phyloP scores from a whole-genome alignment of 257 asterid species.

The Solanum pinnatisectum region DNA sequence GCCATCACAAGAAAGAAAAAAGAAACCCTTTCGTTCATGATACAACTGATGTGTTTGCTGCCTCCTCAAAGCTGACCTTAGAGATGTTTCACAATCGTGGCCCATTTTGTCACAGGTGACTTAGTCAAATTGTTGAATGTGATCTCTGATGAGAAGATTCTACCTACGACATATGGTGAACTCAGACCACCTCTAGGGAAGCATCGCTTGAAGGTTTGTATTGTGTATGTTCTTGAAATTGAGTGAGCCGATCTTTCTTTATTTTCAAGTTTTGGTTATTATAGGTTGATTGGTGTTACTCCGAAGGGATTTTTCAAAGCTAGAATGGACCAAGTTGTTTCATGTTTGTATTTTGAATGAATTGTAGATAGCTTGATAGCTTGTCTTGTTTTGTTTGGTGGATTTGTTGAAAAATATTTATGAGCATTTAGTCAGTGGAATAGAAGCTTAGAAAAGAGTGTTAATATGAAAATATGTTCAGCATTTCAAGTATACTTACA shows the following conservation, averaged over 20 bases:
- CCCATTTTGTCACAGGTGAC: constrained; percentile 49
- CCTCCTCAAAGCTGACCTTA: neutral
- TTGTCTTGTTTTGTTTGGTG: neutral
- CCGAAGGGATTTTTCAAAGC: neutral
- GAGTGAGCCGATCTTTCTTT: neutral
- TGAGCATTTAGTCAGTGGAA: neutral
- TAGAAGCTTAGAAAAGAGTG: neutral
- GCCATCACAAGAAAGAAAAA: neutral
- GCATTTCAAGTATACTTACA: neutral
- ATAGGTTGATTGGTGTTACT: neutral
- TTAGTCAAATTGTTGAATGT: constrained; percentile 63
- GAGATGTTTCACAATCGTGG: neutral
- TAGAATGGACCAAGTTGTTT: neutral
- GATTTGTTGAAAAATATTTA: neutral
- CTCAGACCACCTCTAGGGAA: constrained; percentile 94
- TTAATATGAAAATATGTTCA: neutral
- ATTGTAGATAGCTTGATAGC: neutral
- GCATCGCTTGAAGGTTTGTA: constrained; percentile 81
- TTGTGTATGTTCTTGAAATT: neutral
- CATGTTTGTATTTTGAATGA: neutral
- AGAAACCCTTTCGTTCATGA: neutral
- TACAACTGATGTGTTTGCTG: neutral
- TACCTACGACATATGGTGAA: constrained; percentile 83
- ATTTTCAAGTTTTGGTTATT: neutral
- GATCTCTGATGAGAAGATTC: constrained; percentile 65